Evolutionary conservation across 2,329 filamentous ascomycete genomes (phyloP).

Genomic region (Neonectria sp.): DNA sequence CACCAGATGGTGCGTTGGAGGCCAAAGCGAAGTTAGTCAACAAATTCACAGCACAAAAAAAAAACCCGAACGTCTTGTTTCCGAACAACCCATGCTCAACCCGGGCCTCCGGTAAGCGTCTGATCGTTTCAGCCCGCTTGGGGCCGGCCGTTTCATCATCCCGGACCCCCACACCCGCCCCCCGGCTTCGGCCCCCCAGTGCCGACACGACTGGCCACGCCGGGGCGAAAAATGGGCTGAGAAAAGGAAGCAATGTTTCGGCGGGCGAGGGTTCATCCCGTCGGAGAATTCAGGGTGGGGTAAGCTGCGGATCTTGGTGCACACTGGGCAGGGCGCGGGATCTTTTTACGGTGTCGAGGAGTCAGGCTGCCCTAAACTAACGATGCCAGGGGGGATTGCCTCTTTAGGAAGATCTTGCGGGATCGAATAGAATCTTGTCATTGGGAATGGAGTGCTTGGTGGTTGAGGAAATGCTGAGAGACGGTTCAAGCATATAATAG

Average conservation of each 20-base stretch:
- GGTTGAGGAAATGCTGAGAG: neutral
- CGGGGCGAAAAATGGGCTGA: conserved; percentile 8
- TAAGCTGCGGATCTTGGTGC: neutral
- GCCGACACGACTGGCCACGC: neutral
- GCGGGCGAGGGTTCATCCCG: conserved; percentile 9
- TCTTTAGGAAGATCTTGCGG: conserved; percentile 26
- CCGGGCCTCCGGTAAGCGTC: conserved; percentile 13
- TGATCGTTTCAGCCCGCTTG: conserved; percentile 21
- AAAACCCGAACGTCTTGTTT: neutral
- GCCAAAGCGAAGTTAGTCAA: conserved; percentile 15
- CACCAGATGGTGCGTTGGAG: neutral
- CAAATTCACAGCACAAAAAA: neutral
- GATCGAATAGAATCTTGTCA: conserved; percentile 2
- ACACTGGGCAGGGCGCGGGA: neutral
- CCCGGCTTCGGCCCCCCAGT: neutral
- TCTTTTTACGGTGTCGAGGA: neutral
- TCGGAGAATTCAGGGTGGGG: conserved; percentile 21
- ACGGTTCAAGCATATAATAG: conserved; percentile 19
- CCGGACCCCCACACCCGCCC: neutral
- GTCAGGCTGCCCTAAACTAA: conserved; percentile 13
- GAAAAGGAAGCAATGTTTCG: conserved; percentile 13
- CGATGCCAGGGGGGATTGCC: conserved; percentile 9
- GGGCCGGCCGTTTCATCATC: conserved; percentile 18
- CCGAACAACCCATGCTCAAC: neutral
- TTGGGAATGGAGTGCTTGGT: conserved; percentile 4